Evolutionary conservation across 1,139 yeast species (phyloP).

Genomic region (Pichia sp.): DNA sequence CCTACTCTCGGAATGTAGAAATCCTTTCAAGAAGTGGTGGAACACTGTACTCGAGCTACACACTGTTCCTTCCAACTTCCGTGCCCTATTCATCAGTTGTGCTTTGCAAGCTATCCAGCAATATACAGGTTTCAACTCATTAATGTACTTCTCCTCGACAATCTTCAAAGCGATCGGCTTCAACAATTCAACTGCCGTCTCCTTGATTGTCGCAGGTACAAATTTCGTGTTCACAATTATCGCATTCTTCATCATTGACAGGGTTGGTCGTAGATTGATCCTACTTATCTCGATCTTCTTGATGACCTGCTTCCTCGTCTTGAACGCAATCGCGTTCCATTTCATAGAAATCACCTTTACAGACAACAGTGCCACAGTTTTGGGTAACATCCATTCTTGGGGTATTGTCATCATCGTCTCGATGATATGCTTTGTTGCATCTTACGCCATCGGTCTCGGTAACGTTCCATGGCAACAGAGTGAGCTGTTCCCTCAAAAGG

Average conservation of each 20-base stretch:
- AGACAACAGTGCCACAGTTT: conserved; percentile 43
- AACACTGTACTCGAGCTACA: conserved; percentile 68
- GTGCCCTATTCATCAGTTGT: conserved; percentile 86
- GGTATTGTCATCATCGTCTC: conserved; percentile 79
- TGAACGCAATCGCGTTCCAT: conserved; percentile 88
- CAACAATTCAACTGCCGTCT: conserved; percentile 83
- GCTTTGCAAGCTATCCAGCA: conserved; percentile 94
- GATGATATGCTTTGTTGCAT: conserved; percentile 83
- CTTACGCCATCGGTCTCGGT: conserved; percentile 92
- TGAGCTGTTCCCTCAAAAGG: conserved; percentile 88
- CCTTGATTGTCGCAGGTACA: conserved; percentile 87
- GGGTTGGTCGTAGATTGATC: conserved; percentile 79
- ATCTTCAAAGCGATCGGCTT: conserved; percentile 88
- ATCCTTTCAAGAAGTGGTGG: conserved; percentile 51
- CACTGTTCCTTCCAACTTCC: conserved; percentile 70
- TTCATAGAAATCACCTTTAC: conserved; percentile 59
- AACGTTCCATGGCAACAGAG: conserved; percentile 98
- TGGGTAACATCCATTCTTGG: conserved; percentile 62
- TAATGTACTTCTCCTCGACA: conserved; percentile 90
- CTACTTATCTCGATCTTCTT: conserved; percentile 72
- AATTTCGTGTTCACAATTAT: conserved; percentile 80
- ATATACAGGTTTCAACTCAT: conserved; percentile 90
- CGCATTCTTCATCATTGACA: conserved; percentile 81
- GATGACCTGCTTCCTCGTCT: conserved; percentile 69
- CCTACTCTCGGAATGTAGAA: conserved; percentile 44